Evolutionary conservation across 2,329 filamentous ascomycete genomes (phyloP), one percentile per base, ranked within the genome.

Genomic region (Tolypocladium pustulatum): DNA sequence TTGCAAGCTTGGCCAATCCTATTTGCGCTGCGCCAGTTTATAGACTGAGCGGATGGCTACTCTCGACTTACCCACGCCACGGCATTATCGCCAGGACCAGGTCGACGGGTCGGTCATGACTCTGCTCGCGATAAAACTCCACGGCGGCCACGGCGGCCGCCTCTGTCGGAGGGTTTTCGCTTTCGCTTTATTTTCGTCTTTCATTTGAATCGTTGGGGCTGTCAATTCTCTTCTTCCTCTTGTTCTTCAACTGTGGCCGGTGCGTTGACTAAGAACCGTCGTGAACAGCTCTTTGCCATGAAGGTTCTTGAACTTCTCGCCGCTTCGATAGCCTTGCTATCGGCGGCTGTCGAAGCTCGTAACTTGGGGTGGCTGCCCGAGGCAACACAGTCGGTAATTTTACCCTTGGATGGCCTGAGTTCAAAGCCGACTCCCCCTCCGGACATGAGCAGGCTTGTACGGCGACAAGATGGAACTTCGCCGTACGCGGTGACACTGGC

Each of bases 371-470:
- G 68, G 34, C 40, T 52, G 38, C 70, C 76, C 9, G 61, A 64
- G 62, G 71, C 71, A 51, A 79, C 76, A 12, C 59, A 64, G 36
- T 60, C 62, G 37, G 67, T 71, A 61, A 67, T n/a, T 68, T 71
- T 55, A 67, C 69, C 43, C 59, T 66, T 40, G 15, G 69, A 74
- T 58, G 73, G 73, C 40, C 63, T 72, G 57, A 66, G 65, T 6
- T 76, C 78, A 5, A 66, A 66, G 60, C 77, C 79, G 34, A 81
- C 78, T 10, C 51, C 67, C 37, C 72, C 73, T 8, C 74, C 77
- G 3, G 66, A 61, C 15, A 57, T 72, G 34, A 65, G 67, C n/a
- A 70, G 72, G 22, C 64, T 75, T 15, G 66, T 62, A n/a, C 64
- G 62, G 59, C 60, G 62, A 55, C 34, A 25, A 38, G 53, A 41